Conservation (phyloP, 306 rosid genomes). For the Prunus davidiana region DNA sequence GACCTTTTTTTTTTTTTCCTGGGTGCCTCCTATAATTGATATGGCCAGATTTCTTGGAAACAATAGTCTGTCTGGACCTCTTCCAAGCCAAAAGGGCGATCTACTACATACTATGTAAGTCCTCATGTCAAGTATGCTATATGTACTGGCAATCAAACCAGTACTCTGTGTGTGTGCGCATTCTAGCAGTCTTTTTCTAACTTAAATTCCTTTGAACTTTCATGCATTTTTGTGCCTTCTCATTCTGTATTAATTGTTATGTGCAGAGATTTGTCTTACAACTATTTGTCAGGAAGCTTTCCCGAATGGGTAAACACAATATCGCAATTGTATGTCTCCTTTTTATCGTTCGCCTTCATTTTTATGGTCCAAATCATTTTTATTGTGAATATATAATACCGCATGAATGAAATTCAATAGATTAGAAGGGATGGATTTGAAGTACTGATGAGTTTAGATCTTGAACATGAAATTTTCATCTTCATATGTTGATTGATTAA, state of each 20-base stretch:
- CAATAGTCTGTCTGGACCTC: no score
- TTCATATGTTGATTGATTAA: neutral
- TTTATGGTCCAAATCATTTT: no score
- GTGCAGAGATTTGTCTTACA: constrained; percentile 35
- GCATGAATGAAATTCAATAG: no score
- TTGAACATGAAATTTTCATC: neutral
- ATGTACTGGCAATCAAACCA: neutral
- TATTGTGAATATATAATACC: no score
- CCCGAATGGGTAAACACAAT: constrained; percentile 14
- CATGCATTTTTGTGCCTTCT: neutral
- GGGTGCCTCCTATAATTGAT: no score
- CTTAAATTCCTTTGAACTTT: neutral
- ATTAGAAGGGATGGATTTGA: no score
- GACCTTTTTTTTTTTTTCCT: no score
- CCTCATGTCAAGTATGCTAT: neutral
- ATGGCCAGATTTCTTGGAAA: no score
- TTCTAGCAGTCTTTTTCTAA: neutral
- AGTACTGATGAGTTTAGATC: neutral
- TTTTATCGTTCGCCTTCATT: no score
- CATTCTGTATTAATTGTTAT: neutral
- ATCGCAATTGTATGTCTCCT: constrained; percentile 16
- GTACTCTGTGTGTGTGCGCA: neutral
- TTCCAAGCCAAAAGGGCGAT: no score
- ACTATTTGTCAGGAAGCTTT: constrained; percentile 15
- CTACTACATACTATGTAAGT: constrained; percentile 6